Base-by-base conservation (phyloP, 306 rosid genomes). In the Trichosanthes truncata region DNA sequence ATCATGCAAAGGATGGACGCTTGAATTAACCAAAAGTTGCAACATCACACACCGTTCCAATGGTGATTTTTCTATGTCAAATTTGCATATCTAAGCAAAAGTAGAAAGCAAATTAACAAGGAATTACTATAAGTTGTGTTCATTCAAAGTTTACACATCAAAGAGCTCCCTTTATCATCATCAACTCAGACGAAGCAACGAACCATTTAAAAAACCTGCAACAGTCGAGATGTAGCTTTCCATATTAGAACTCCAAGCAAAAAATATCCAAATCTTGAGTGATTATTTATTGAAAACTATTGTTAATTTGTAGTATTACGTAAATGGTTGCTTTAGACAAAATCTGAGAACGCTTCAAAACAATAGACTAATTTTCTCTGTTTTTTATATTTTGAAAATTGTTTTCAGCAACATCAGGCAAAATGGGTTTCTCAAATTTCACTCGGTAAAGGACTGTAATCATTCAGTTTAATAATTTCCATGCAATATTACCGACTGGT, bases 91-190 rank as follows among this genome's bases (percentile, higher is more conserved):
- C 76, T 74, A 33, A 49, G 43, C 43, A 74, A 74, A 72, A 29
- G 10, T 14, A 74, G 60, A 74, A 48, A 49, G 8, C 78, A 74
- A 74, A 71, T 71, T 61, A 74, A 74, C 18, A 49, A 74, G 61
- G 60, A 46, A 49, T 13, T 0, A 49, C 61, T 46, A 29, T 74
- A 17, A 74, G 26, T 45, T 74, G 60, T 74, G 41, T 49, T 48
- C 78, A 49, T 74, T 48, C 45, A 49, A 49, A 49, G 59, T 74
- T 74, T 49, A 46, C 78, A 74, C 41, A 49, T 74, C 78, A 74
- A 74, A 49, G 61, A 18, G 43, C 78, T 74, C 77, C 61, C 14
- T 74, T 74, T 74, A 49, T 74, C 78, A 73, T 73, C 41, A 74
- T 74, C 78, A 31, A 8, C 78, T 74, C 26, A 7, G 5, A 29